Evolutionary conservation across 139 green algal genomes (phyloP), one percentile per base, ranked within the genome.

Genomic region (Trebouxia sp.): DNA sequence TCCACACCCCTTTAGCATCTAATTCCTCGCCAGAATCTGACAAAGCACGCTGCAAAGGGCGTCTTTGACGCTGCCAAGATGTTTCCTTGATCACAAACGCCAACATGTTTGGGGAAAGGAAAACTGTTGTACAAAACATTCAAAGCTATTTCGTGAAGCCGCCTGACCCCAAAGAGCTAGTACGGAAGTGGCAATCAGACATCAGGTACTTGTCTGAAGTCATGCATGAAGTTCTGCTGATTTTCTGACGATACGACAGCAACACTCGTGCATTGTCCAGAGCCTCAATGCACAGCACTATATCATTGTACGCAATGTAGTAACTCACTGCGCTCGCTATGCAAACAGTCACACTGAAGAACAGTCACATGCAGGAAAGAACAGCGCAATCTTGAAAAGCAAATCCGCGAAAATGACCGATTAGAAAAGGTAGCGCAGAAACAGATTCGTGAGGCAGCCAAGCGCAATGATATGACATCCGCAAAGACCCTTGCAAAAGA

Each of bases 401-500:
- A 53, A n/a, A 79, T 79, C 10, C 45, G 43, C 0, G 90, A 96
- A 55, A 91, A 96, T 7, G 75, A 93, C 76, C 85, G 94, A 76
- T 89, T 96, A 80, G 84, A 95, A 75, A 95, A 95, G 70, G 93
- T 94, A 65, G 90, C 91, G 0, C 79, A 94, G 7, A 90, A 92
- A 48, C 75, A 82, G 37, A 56, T 97, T 32, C 90, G 88, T 55
- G 91, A 97, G 51, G 91, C 92, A 38, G 94, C 91, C 30, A 96
- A 95, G 75, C 85, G 91, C 9, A 90, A 87, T 38, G 93, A 97
- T 85, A 91, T 95, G 77, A 83, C 62, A 11, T 85, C 89, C 5
- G 91, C 88, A 7, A 92, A 92, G 32, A 8, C 89, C 5, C 58
- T 98, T 14, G 94, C 94, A 6, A 93, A 90, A 80, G 92, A 97